Percentiles rank a stretch among this genome's conserved stretches.
phyloP scores from a whole-genome alignment of 345 rosid genomes.

The Excoecaria agallocha region DNA sequence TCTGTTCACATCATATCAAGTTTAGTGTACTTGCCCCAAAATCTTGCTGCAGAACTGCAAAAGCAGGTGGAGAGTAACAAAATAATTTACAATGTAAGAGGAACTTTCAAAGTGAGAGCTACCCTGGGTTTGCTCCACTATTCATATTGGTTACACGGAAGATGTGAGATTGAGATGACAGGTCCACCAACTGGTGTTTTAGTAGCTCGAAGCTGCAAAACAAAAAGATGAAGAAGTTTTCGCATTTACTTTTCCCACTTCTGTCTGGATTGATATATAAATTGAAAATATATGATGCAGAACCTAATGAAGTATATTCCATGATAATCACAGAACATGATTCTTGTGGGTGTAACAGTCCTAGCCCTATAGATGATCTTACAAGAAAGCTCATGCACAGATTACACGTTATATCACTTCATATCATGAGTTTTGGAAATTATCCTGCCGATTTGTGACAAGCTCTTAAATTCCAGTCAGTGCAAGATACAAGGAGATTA shows the following conservation, averaged over 20 bases:
- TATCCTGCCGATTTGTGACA: not conserved
- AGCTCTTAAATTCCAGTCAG: conserved; percentile 3
- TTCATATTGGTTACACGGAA: conserved; percentile 72
- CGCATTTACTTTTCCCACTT: not conserved
- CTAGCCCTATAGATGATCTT: not conserved
- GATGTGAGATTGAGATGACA: conserved; percentile 62
- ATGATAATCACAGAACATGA: not conserved
- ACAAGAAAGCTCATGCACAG: conserved; percentile 5
- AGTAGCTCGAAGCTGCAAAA: conserved; percentile 54
- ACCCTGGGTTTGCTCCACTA: conserved; percentile 62
- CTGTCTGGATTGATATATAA: conserved; percentile 21
- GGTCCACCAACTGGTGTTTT: conserved; percentile 79
- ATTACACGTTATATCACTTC: not conserved
- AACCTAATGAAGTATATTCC: not conserved
- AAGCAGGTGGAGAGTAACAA: conserved; percentile 64
- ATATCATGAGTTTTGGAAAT: not conserved
- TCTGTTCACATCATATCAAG: conserved; percentile 66
- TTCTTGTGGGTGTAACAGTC: not conserved
- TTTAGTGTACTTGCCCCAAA: conserved; percentile 70
- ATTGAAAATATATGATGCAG: not conserved
- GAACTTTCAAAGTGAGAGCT: conserved; percentile 65
- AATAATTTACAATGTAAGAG: conserved; percentile 51
- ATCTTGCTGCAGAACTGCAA: conserved; percentile 52
- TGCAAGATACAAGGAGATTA: not conserved
- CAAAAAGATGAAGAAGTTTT: conserved; percentile 43